Evolutionary conservation across 495 filamentous ascomycete species (phyloP).

Genomic region (Alectoria sarmentosa): DNA sequence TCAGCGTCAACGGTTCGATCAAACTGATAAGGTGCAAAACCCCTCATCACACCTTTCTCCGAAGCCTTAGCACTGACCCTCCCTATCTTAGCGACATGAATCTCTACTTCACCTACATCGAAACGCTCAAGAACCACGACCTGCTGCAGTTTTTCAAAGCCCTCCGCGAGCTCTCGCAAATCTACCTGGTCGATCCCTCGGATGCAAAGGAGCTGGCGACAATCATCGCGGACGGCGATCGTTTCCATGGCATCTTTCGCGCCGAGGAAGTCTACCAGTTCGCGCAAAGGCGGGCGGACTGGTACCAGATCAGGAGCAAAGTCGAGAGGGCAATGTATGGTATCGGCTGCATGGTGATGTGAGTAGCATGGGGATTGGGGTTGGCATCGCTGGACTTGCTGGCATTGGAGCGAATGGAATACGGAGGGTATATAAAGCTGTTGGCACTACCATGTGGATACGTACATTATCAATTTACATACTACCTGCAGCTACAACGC

Average conservation of each 20-base stretch:
- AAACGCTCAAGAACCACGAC: slow-evolving; percentile 71
- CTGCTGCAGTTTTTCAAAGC: slow-evolving; percentile 86
- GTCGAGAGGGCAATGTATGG: slow-evolving; percentile 99
- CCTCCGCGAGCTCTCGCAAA: slow-evolving; percentile 85
- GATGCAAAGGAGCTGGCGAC: slow-evolving; percentile 93
- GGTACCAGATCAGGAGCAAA: slow-evolving; percentile 76
- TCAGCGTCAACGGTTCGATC: slow-evolving; percentile 83
- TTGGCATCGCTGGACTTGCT: slow-evolving; percentile 4
- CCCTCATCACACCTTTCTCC: neutral
- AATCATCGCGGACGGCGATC: slow-evolving; percentile 84
- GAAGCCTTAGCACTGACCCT: neutral
- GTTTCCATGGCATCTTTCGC: slow-evolving; percentile 86
- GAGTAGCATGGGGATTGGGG: slow-evolving; percentile 23
- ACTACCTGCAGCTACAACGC: neutral
- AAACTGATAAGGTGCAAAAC: slow-evolving; percentile 71
- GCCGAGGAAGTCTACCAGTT: slow-evolving; percentile 98
- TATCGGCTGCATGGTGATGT: slow-evolving; percentile 84
- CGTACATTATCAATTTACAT: neutral
- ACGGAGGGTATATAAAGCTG: neutral
- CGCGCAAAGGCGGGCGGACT: slow-evolving; percentile 88
- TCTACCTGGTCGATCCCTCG: slow-evolving; percentile 81
- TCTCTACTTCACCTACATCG: slow-evolving; percentile 79
- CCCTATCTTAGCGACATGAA: slow-evolving; percentile 71
- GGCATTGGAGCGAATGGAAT: neutral
- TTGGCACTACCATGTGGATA: neutral